Conservation (phyloP, 257 asterid species). For the Solanum lycopersicoides region DNA sequence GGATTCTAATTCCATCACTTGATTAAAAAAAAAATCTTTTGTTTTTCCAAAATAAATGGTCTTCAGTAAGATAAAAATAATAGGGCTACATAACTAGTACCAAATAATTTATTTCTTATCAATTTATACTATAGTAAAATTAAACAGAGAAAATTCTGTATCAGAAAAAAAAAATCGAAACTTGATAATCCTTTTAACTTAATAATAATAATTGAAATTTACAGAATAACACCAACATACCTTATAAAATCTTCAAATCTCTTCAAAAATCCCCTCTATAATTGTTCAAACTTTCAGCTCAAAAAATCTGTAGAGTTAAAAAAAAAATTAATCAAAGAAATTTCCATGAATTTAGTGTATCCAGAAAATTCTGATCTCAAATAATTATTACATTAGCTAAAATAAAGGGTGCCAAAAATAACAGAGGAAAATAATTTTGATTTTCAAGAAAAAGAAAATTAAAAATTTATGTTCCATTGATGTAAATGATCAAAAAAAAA, state of each 20-base stretch:
- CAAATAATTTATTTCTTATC: neutral
- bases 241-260: neutral
- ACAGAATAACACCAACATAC: neutral
- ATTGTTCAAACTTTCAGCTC: neutral
- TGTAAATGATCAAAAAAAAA: neutral
- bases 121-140: neutral
- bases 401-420: neutral
- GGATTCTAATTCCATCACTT: neutral
- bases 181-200: neutral
- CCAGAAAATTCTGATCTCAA: neutral
- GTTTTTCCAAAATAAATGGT: neutral
- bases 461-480: neutral
- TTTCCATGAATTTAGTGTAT: neutral
- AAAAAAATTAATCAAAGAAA: neutral
- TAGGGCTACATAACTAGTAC: neutral
- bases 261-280: neutral
- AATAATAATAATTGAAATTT: neutral
- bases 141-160: neutral
- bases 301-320: neutral
- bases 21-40: neutral
- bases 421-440: neutral
- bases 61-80: neutral
- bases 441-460: neutral
- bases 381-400: neutral
- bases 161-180: neutral